Conservation (phyloP, 345 rosid genomes). For the Citrus sp. region DNA sequence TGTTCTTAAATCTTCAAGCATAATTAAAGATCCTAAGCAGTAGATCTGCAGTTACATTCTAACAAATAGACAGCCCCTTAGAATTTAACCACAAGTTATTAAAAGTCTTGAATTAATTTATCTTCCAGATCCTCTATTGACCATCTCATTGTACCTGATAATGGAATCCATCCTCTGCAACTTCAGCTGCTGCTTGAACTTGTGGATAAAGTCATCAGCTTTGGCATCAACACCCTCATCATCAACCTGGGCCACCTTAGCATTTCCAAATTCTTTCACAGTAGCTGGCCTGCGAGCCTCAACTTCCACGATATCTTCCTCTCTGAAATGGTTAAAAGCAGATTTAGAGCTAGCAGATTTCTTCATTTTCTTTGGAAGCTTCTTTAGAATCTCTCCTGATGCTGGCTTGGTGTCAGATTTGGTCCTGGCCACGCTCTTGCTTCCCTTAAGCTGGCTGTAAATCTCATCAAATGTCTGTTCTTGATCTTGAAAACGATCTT, state of each 20-base stretch:
- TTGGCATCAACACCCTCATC: constrained; percentile 73
- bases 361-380: constrained; percentile 72
- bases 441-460: constrained; percentile 40
- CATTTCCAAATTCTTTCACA: constrained; percentile 34
- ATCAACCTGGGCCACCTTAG: constrained; percentile 32
- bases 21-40: constrained; percentile 1
- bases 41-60: constrained; percentile 31
- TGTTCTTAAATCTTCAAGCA: constrained; percentile 18
- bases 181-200: constrained; percentile 71
- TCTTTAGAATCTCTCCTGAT: constrained; percentile 45
- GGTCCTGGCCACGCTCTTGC: constrained; percentile 38
- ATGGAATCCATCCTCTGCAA: constrained; percentile 69
- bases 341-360: constrained; percentile 76
- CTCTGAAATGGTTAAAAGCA: constrained; percentile 54
- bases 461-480: constrained; percentile 51
- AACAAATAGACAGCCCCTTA: background rate
- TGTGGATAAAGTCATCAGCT: constrained; percentile 76
- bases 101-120: constrained; percentile 6
- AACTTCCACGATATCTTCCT: constrained; percentile 46
- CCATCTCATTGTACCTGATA: constrained; percentile 53
- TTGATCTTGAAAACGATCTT: constrained; percentile 24
- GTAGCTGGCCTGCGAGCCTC: constrained; percentile 66
- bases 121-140: constrained; percentile 28
- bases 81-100: background rate
- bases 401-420: constrained; percentile 65